Base-by-base conservation (phyloP, 208 protist species). In the Leishmania arabica region DNA sequence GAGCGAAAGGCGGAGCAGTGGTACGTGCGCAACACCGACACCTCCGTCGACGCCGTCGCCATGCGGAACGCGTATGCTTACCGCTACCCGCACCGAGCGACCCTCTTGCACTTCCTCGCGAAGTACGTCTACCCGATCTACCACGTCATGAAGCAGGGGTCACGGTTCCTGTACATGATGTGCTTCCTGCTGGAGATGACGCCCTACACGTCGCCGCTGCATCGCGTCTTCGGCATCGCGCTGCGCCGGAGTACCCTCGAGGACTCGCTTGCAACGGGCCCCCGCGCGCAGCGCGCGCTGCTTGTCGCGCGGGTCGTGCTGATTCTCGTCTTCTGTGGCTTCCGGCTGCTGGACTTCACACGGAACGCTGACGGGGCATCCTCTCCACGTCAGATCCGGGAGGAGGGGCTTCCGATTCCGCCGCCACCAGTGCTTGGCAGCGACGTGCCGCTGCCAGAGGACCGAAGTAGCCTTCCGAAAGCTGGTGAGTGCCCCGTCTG, bases 151-250 rank as follows among this genome's bases (percentile, higher is more conserved):
- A 85, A 79, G 51, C 78, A 86, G 13, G 70, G 81, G 24, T 66
- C 87, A 7, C 73, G 74, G 40, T 87, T 97, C 37, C 47, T 91
- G 3, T 97, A 84, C 74, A 73, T 87, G 40, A 47, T 95, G 54
- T 84, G 89, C 68, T 97, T 90, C 82, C 62, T 97, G 40, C 76
- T 94, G 24, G 93, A 95, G 84, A 60, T 91, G 72, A 97, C 93
- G 6, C 92, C 92, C 27, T 95, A 91, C 80, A 86, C 86, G 4
- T 87, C 86, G 9, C 84, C 83, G 37, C 76, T 79, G 70, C 87
- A 95, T 56, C 92, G 92, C 70, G 1, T 95, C 6, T 91, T 91
- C 78, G 83, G 88, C 51, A 90, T 95, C 64, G 88, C 77, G 24
- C 69, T 95, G 15, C 89, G 90, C 17, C 86, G 93, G 21, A 84